Percentiles rank a stretch among this genome's conserved stretches.
Evolutionary conservation across 2,329 filamentous ascomycete genomes (phyloP).

Genomic region (Stenocarpella maydis): DNA sequence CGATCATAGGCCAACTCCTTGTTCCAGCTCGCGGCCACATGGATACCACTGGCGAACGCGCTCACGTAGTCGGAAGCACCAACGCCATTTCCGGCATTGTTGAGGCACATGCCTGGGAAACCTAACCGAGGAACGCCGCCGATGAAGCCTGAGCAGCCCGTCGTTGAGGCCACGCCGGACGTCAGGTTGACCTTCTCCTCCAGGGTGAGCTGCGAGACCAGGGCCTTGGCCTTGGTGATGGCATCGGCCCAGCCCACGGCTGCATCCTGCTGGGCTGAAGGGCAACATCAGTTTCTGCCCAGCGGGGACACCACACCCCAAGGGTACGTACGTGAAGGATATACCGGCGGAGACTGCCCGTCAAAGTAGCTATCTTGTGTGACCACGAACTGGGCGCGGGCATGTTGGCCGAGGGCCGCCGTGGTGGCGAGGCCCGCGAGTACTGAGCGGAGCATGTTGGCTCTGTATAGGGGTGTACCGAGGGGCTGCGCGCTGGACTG

Average conservation of each 20-base stretch:
- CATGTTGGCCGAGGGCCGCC: conserved; percentile 11
- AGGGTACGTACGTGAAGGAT: conserved; percentile 57
- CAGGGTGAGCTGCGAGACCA: conserved; percentile 77
- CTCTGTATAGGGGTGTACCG: background rate
- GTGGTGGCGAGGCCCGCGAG: conserved; percentile 12
- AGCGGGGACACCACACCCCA: background rate
- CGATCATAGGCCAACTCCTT: conserved; percentile 72
- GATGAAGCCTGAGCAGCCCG: conserved; percentile 57
- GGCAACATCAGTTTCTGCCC: background rate
- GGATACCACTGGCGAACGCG: conserved; percentile 51
- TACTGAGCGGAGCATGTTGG: conserved; percentile 10
- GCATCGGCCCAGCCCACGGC: conserved; percentile 74
- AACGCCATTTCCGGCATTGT: conserved; percentile 55
- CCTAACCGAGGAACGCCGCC: conserved; percentile 48
- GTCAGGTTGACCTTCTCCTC: conserved; percentile 80
- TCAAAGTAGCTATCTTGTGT: conserved; percentile 54
- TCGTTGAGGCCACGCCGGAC: conserved; percentile 68
- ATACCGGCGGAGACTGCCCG: conserved; percentile 58
- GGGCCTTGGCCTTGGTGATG: conserved; percentile 71
- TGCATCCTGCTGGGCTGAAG: conserved; percentile 37
- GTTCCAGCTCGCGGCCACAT: conserved; percentile 69
- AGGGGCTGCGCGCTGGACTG: background rate
- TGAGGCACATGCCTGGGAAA: conserved; percentile 55
- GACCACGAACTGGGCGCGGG: conserved; percentile 13
- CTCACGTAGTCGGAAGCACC: conserved; percentile 53